A percentile compares a stretch with the other conserved stretches of the same genome.
These are phyloP conservation scores for Candida dendrica DNA, from an alignment of 805 yeast species.

Conservation along the genomic window DNA sequence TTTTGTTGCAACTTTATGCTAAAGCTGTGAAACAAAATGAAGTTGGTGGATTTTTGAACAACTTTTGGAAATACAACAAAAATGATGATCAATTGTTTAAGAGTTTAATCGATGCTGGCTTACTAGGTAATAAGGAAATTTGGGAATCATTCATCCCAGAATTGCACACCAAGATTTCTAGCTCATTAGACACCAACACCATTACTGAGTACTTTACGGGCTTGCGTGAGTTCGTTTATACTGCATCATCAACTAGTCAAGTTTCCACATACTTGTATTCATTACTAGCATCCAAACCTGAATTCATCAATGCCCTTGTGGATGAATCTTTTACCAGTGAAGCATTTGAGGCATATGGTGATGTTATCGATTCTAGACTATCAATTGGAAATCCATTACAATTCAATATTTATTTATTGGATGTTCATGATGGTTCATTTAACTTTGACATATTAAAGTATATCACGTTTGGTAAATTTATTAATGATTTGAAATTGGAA, in stretches of 20 bases:
- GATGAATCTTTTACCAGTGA: conserved; percentile 13
- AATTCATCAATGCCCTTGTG: conserved; percentile 7
- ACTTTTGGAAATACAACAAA: conserved; percentile 13
- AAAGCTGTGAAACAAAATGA: conserved; percentile 15
- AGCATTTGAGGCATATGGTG: conserved; percentile 21
- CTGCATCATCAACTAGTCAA: conserved; percentile 1
- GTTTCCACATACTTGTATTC: conserved; percentile 4
- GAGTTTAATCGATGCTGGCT: conserved; percentile 2
- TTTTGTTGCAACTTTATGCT: conserved; percentile 26
- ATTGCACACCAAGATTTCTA: background rate
- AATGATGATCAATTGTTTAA: conserved; percentile 6
- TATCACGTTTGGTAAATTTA: conserved; percentile 20
- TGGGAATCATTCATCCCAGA: background rate
- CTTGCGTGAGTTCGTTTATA: conserved; percentile 3
- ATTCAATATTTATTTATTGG: conserved; percentile 27
- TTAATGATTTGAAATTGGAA: conserved; percentile 13
- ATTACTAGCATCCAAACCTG: conserved; percentile 11
- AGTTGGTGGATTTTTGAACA: conserved; percentile 14
- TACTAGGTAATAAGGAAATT: conserved; percentile 4
- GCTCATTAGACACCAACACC: background rate
- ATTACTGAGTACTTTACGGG: conserved; percentile 5
- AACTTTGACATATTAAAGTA: conserved; percentile 11
- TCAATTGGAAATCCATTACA: conserved; percentile 42
- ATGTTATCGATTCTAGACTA: conserved; percentile 27
- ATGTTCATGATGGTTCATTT: conserved; percentile 5